Evolutionary conservation across 2,329 filamentous ascomycete species (phyloP), one percentile per base, ranked within the genome.

Genomic region (Taxawa tesnikishii): DNA sequence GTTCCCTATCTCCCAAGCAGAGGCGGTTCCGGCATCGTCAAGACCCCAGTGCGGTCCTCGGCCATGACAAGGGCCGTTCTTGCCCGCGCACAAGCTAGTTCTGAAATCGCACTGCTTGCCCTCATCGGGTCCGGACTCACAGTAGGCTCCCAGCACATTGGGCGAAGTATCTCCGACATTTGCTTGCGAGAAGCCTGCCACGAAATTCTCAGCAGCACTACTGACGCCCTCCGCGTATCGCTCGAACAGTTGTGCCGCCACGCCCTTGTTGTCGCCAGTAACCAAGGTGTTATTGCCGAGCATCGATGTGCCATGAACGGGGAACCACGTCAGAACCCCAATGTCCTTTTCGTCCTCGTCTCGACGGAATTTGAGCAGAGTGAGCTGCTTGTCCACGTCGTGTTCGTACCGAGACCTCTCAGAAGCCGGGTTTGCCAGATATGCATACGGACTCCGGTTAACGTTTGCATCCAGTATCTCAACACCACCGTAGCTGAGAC

Each of bases 211-310:
- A 2, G 47, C 48, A 3, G 35, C 15, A 4, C 28, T 34, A 19
- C 27, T 21, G 7, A 34, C 16, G 10, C 17, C 10, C n/a, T 18
- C 18, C 9, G 38, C 38, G 31, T 71, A 75, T 42, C 79, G 70
- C 52, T 96, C 88, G 32, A 94, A 78, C 9, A 94, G 62, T 50
- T 79, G 80, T 1, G 87, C 82, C 2, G 88, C 87, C 5, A 94
- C 83, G 9, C 88, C 88, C 59, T 96, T 96, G 62, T 96, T 96
- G 55, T 96, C 88, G n/a, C 83, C 88, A 3, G 85, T 78, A 31
- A 90, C 73, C 10, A 94, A 67, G 0, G 85, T 94, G 57, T 94
- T 94, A 59, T 94, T 94, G 33, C 82, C 80, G 15, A 87, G 73
- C 56, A 94, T 73, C 1, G 84, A 93, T 0, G 88, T 96, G 28